Evolutionary conservation across 139 green algal species (phyloP).

Genomic region (Monoraphidium neglectum): DNA sequence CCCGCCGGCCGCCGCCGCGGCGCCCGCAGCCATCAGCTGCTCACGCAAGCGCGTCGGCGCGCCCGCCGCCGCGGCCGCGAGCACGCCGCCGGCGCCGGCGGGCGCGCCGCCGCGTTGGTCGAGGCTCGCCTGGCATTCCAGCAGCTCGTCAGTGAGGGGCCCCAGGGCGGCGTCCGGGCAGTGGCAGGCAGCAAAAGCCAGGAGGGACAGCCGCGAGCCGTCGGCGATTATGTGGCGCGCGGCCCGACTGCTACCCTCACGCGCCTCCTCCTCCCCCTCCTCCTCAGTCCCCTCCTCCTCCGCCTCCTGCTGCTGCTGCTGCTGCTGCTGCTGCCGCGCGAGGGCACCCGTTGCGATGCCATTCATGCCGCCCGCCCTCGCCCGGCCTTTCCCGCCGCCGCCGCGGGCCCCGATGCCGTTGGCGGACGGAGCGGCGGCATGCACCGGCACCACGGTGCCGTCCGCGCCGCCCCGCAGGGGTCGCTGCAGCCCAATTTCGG

Average conservation of each 20-base stretch:
- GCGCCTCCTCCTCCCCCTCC: not conserved
- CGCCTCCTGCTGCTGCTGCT: conserved; percentile 27
- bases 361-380: conserved; percentile 13
- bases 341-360: not conserved
- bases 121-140: conserved; percentile 4
- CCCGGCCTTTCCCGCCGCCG: not conserved
- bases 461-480: not conserved
- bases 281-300: not conserved
- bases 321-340: not conserved
- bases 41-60: not conserved
- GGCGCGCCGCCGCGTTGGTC: not conserved
- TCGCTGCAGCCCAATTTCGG: not conserved
- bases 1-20: not conserved
- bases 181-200: conserved; percentile 23
- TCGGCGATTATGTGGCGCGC: not conserved
- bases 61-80: not conserved
- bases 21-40: conserved; percentile 5
- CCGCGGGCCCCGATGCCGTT: conserved; percentile 1
- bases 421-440: not conserved
- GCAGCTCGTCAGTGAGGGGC: conserved; percentile 21
- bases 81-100: not conserved
- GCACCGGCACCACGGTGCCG: not conserved
- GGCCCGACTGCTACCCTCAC: not conserved
- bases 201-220: conserved; percentile 12
- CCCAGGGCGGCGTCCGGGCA: not conserved